Evolutionary conservation across 352 stramenopile genomes (phyloP), one percentile per base, ranked within the genome.

Genomic region (Globisporangium parvum): DNA sequence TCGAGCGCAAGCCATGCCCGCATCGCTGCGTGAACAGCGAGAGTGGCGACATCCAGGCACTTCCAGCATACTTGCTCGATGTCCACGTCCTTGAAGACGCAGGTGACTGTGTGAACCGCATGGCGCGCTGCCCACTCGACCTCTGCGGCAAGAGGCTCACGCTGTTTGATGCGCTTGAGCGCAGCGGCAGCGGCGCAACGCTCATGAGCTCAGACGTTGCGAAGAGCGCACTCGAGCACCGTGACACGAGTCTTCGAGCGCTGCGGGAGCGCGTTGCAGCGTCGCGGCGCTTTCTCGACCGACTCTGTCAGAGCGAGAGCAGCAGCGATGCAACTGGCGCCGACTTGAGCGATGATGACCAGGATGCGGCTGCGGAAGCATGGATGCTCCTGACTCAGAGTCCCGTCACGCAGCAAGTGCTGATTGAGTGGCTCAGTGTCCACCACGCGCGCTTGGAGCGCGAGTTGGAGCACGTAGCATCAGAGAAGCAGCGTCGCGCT

Each of bases 121-220:
- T 60, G n/a, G 61, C 60, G 1, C 60, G 63, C 6, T 93, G 82
- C 35, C 71, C 69, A 0, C 50, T 86, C 4, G 81, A 88, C 66
- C 47, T 91, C 14, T 91, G 82, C 48, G 82, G 78, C 2, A 91
- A 87, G 52, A 72, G 60, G 15, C 69, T 93, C 33, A 55, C 57
- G 17, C 56, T 93, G 2, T 75, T 73, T 40, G 78, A 84, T 55
- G 47, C 26, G 8, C 24, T n/a, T 15, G 48, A 18, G 8, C 24
- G 6, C 17, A n/a, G 18, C 33, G 0, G 1, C 17, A 23, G 4
- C 6, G 20, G 20, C 33, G 9, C 57, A 26, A 14, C 45, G 51
- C 47, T 71, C 4, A 72, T 73, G 69, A 74, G 47, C 20, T 28
- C 47, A n/a, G 49, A 56, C 17, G 18, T 62, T 17, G 39, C 5